Conservation (phyloP, 306 rosid species). For the Chamaecrista fasciculata region DNA sequence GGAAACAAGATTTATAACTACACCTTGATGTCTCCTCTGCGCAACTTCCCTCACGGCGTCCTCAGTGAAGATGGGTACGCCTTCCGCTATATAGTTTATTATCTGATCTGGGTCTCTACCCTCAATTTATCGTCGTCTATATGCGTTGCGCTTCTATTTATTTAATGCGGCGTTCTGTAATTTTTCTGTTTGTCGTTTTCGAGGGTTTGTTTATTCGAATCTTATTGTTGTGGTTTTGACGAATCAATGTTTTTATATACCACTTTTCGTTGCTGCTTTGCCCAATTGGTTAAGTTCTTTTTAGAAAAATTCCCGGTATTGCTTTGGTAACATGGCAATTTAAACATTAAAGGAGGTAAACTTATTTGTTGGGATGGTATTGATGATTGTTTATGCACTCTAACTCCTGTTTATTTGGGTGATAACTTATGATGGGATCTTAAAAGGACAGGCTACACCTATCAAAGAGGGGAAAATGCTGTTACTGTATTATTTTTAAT, state of each 20-base stretch:
- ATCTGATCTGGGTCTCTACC: slow-evolving; percentile 24
- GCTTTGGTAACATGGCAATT: not conserved
- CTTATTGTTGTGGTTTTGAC: not conserved
- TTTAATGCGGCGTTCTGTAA: not conserved
- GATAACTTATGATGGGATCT: not conserved
- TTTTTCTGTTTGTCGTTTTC: not conserved
- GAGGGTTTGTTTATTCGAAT: not conserved
- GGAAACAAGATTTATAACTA: slow-evolving; percentile 63
- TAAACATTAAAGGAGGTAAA: slow-evolving; percentile 5
- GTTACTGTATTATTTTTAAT: not conserved
- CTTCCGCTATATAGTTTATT: not conserved
- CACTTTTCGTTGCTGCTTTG: not conserved
- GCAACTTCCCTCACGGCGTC: slow-evolving; percentile 73
- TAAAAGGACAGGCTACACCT: not conserved
- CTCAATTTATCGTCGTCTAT: not conserved
- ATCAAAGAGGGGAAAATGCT: not conserved
- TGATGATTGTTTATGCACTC: not conserved
- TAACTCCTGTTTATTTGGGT: not conserved
- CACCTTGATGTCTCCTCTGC: slow-evolving; percentile 64
- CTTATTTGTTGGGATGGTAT: not conserved
- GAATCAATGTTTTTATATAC: not conserved
- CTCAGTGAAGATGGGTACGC: slow-evolving; percentile 94
- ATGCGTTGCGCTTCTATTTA: not conserved
- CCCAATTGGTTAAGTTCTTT: not conserved
- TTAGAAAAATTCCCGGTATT: not conserved